Conservation (phyloP, 805 yeast genomes). For the Lachancea lanzarotensis region DNA sequence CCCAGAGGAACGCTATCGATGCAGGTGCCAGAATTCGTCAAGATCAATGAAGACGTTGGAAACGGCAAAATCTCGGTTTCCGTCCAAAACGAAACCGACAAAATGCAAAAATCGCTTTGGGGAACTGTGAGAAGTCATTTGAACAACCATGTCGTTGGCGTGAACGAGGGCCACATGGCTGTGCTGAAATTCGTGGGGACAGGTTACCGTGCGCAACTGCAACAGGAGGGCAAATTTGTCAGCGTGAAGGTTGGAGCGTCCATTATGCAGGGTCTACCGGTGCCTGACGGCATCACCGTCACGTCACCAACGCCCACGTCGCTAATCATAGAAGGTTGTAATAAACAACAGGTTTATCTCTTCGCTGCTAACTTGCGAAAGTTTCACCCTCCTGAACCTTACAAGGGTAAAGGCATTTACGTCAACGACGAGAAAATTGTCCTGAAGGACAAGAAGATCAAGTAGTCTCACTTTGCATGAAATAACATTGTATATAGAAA, state of each 20-base stretch:
- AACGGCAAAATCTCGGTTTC: conserved; percentile 42
- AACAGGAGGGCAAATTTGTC: conserved; percentile 51
- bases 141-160: conserved; percentile 76
- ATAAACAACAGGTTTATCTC: conserved; percentile 78
- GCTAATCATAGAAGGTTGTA: conserved; percentile 75
- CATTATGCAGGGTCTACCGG: conserved; percentile 62
- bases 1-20: conserved; percentile 67
- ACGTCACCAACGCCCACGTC: conserved; percentile 80
- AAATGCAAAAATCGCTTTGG: conserved; percentile 84
- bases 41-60: conserved; percentile 27
- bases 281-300: conserved; percentile 74
- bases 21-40: conserved; percentile 67
- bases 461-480: conserved; percentile 36
- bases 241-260: conserved; percentile 85
- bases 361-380: conserved; percentile 86
- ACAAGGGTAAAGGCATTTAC: conserved; percentile 96
- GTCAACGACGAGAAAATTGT: conserved; percentile 86
- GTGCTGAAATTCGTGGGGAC: conserved; percentile 90
- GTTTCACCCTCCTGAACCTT: conserved; percentile 94
- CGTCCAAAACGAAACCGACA: conserved; percentile 51
- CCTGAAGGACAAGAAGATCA: conserved; percentile 87
- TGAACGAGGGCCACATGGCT: conserved; percentile 86
- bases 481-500: conserved; percentile 1
- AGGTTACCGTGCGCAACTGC: conserved; percentile 86
- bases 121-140: conserved; percentile 83